Conservation (phyloP, 108 stramenopile genomes). For the Bacterosira constricta region DNA sequence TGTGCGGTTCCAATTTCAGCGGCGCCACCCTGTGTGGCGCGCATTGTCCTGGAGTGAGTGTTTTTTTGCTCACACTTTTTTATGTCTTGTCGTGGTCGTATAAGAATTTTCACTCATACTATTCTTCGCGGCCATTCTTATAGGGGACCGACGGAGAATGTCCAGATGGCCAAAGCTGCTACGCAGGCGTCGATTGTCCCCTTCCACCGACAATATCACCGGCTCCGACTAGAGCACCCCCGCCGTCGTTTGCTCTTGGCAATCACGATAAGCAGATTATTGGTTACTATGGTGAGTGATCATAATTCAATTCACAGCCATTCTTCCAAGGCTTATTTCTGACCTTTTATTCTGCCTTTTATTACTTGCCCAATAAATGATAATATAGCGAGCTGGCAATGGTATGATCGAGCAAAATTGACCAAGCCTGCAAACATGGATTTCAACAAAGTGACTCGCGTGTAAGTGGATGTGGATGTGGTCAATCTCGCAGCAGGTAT, state of each 20-base stretch:
- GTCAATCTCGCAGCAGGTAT: no score
- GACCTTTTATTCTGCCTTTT: not conserved
- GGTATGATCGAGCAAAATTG: conserved; percentile 43
- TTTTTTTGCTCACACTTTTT: not conserved
- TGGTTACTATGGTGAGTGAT: conserved; percentile 23
- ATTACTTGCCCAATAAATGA: not conserved
- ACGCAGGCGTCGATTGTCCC: conserved; percentile 18
- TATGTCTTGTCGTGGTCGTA: not conserved
- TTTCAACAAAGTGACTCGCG: conserved; percentile 39
- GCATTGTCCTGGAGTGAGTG: conserved; percentile 23
- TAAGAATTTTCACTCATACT: not conserved
- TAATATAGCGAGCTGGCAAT: conserved; percentile 47
- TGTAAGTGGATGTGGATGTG: no score
- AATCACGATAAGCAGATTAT: conserved; percentile 34
- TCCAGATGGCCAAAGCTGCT: conserved; percentile 13
- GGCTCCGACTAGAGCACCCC: conserved; percentile 1
- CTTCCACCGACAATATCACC: conserved; percentile 13
- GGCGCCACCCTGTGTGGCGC: conserved; percentile 6
- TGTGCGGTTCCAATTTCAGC: conserved; percentile 15
- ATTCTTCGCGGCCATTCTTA: not conserved
- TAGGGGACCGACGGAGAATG: conserved; percentile 22
- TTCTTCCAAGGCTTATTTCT: not conserved
- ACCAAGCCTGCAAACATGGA: conserved; percentile 40
- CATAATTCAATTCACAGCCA: not conserved
- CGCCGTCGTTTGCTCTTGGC: not conserved